Evolutionary conservation across 2,329 filamentous ascomycete genomes (phyloP).

Genomic region (Xylaria arbuscula): DNA sequence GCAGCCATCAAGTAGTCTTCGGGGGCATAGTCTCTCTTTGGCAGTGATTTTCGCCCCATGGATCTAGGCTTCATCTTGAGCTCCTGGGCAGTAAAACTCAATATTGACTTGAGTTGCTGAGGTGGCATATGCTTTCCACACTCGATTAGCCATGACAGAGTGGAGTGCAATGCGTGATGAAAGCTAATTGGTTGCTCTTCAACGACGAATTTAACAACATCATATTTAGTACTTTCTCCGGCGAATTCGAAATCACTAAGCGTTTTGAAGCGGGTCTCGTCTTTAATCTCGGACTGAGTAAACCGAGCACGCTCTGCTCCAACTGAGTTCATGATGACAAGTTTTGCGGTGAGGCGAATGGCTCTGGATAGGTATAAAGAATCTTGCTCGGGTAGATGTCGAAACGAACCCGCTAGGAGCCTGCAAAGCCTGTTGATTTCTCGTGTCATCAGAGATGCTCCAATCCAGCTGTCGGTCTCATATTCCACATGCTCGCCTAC

Average conservation of each 20-base stretch:
- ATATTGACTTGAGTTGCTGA: constrained; percentile 72
- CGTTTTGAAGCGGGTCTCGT: constrained; percentile 84
- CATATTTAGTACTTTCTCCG: constrained; percentile 63
- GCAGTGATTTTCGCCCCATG: constrained; percentile 69
- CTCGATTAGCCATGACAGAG: constrained; percentile 94
- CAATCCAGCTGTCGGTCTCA: constrained; percentile 98
- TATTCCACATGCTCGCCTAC: constrained; percentile 98
- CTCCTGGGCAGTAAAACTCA: constrained; percentile 78
- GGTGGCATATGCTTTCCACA: constrained; percentile 80
- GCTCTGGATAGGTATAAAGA: constrained; percentile 73
- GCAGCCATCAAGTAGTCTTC: constrained; percentile 87
- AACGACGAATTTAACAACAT: constrained; percentile 87
- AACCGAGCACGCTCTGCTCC: constrained; percentile 91
- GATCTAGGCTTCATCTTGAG: constrained; percentile 72
- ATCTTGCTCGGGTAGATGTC: constrained; percentile 73
- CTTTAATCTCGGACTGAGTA: constrained; percentile 86
- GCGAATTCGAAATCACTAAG: constrained; percentile 86
- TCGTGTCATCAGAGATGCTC: constrained; percentile 89
- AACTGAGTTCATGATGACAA: constrained; percentile 87
- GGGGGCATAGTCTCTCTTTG: constrained; percentile 66
- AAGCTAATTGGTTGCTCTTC: constrained; percentile 94
- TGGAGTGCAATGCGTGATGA: constrained; percentile 96
- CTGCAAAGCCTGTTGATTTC: constrained; percentile 94
- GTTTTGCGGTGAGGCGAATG: constrained; percentile 80
- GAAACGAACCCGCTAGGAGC: constrained; percentile 88